A percentile compares a stretch with the other conserved stretches of the same genome.
phyloP scores from a whole-genome alignment of 495 filamentous ascomycete genomes.

The Neurospora sp. region DNA sequence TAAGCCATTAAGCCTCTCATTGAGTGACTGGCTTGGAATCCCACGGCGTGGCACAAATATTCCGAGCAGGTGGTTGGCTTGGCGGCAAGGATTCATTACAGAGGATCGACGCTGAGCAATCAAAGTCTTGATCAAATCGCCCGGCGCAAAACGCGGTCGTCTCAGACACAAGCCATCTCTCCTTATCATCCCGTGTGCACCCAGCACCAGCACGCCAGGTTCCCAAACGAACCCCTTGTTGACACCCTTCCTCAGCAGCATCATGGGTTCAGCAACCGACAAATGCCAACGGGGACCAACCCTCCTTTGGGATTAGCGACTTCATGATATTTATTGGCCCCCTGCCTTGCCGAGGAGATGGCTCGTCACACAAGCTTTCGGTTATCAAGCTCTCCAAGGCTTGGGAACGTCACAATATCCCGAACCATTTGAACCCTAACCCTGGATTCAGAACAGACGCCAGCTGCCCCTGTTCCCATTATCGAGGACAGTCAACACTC shows the following conservation, averaged over 20 bases:
- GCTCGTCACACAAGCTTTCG: neutral
- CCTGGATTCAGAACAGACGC: neutral
- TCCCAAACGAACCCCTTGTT: neutral
- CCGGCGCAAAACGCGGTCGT: conserved; percentile 5
- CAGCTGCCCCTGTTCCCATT: neutral
- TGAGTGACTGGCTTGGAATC: neutral
- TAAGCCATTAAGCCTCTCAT: neutral
- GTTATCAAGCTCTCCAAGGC: neutral
- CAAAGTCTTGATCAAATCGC: conserved; percentile 13
- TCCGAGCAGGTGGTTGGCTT: neutral
- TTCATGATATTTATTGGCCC: neutral
- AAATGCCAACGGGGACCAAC: neutral
- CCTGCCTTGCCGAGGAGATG: neutral
- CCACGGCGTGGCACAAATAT: neutral
- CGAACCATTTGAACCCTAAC: neutral
- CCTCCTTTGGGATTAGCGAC: neutral
- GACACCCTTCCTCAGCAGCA: neutral
- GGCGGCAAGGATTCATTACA: conserved; percentile 7
- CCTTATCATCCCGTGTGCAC: neutral
- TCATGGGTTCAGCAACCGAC: neutral
- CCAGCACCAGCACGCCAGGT: neutral
- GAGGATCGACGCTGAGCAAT: conserved; percentile 9
- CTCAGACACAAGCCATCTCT: conserved; percentile 1
- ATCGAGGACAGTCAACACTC: neutral
- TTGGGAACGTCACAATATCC: neutral